Evolutionary conservation across 2,329 filamentous ascomycete genomes (phyloP).

Genomic region (Exutisphaerella laricina): DNA sequence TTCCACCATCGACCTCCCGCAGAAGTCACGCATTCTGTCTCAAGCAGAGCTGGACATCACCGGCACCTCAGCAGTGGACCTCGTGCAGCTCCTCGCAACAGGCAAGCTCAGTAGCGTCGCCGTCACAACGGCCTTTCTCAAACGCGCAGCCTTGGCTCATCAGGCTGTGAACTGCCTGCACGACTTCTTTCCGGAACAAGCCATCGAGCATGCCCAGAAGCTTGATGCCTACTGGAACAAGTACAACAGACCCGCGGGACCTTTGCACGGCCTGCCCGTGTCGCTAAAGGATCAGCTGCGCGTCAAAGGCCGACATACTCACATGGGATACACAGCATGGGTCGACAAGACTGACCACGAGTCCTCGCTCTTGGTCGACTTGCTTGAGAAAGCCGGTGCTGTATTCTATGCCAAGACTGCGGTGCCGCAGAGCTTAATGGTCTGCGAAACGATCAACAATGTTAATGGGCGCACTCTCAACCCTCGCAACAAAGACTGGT

Average conservation of each 20-base stretch:
- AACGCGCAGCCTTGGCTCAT: conserved; percentile 18
- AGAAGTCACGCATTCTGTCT: no score
- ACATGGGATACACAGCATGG: conserved; percentile 12
- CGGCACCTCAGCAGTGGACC: no score
- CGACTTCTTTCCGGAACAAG: conserved; percentile 18
- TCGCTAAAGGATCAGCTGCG: conserved; percentile 19
- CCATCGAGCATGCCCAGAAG: conserved; percentile 13
- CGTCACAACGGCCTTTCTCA: conserved; percentile 17
- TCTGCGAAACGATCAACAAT: conserved; percentile 14
- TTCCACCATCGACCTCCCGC: no score
- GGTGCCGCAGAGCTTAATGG: conserved; percentile 19
- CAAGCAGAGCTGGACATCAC: no score
- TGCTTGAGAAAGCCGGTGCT: conserved; percentile 14
- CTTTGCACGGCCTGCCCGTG: conserved; percentile 19
- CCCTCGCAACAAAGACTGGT: conserved; percentile 18
- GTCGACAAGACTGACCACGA: conserved; percentile 10
- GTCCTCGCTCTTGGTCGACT: conserved; percentile 13
- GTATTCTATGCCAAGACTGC: conserved; percentile 23
- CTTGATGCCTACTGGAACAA: conserved; percentile 16
- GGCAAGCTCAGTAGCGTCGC: conserved; percentile 12
- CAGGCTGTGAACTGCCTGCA: conserved; percentile 20
- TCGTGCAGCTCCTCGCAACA: conserved; percentile 11
- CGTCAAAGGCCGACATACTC: conserved; percentile 12
- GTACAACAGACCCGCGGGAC: conserved; percentile 15
- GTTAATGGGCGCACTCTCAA: conserved; percentile 12